Evolutionary conservation across 148 eudicot genomes (phyloP).

Genomic region (Silene uniflora): DNA sequence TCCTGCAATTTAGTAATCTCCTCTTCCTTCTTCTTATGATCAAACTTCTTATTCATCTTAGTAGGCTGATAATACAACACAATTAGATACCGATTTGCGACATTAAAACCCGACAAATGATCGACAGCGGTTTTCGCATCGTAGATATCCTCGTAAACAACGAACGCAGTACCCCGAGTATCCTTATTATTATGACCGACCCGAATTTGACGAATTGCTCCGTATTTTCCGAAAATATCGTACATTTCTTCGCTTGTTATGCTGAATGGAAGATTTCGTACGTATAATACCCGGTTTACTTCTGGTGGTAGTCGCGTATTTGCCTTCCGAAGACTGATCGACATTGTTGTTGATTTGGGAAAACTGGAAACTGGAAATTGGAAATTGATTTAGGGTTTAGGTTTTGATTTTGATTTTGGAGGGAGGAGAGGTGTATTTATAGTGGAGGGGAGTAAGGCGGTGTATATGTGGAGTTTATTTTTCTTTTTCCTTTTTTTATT

Average conservation of each 20-base stretch:
- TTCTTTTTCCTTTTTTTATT: no score
- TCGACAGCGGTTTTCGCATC: slow-evolving; percentile 81
- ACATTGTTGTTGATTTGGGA: slow-evolving; percentile 25
- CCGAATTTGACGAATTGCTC: slow-evolving; percentile 69
- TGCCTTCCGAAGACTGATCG: slow-evolving; percentile 54
- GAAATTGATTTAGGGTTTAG: slow-evolving; percentile 9
- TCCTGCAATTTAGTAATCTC: no score
- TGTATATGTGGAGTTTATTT: no score
- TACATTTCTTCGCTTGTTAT: slow-evolving; percentile 87
- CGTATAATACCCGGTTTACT: slow-evolving; percentile 62
- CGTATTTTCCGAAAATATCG: slow-evolving; percentile 82
- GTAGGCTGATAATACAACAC: slow-evolving; percentile 74
- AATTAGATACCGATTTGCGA: slow-evolving; percentile 72
- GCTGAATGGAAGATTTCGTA: slow-evolving; percentile 68
- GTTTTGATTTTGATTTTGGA: neutral
- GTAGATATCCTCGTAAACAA: slow-evolving; percentile 79
- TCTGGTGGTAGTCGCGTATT: slow-evolving; percentile 75
- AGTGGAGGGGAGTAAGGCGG: neutral
- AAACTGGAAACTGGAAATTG: neutral
- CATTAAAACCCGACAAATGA: slow-evolving; percentile 70
- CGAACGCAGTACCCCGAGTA: slow-evolving; percentile 67
- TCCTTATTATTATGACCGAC: slow-evolving; percentile 76
- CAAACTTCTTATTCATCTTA: slow-evolving; percentile 81
- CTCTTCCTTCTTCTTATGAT: no score
- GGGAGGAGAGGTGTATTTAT: neutral